These are phyloP conservation scores for Glaciozyma martinii DNA, from an alignment of 768 basidiomycete species.

Conservation along the genomic window DNA sequence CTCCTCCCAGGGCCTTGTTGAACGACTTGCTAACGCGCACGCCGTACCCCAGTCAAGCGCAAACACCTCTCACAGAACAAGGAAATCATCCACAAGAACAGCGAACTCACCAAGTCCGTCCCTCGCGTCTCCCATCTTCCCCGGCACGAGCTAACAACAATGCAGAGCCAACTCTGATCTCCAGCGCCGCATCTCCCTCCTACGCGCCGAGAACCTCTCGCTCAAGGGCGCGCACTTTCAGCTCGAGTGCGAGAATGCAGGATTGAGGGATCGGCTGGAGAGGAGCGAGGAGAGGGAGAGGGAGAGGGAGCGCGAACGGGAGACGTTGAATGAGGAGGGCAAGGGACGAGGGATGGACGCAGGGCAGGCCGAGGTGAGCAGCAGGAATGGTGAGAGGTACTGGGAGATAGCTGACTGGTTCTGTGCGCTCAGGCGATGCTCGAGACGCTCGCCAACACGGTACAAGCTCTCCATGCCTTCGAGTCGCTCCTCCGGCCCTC, in stretches of 20 bases:
- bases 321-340: too few relatives aligned
- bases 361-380: too few relatives aligned
- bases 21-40: neutral
- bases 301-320: too few relatives aligned
- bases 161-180: conserved; percentile 32
- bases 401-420: too few relatives aligned
- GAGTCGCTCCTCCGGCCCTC: conserved; percentile 2
- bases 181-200: conserved; percentile 27
- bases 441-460: conserved; percentile 3
- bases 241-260: conserved; percentile 18
- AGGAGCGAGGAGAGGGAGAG: conserved; percentile 10
- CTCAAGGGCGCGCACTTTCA: conserved; percentile 22
- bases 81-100: conserved; percentile 36
- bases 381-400: too few relatives aligned
- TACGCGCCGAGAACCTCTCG: conserved; percentile 27
- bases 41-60: conserved; percentile 25
- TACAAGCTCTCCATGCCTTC: conserved; percentile 17
- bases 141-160: neutral
- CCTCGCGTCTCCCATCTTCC: neutral
- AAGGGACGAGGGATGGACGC: too few relatives aligned
- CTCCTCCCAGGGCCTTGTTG: too few relatives aligned
- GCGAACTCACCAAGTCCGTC: conserved; percentile 30
- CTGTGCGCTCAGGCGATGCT: conserved; percentile 4
- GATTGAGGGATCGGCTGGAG: conserved; percentile 14
- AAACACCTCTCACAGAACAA: conserved; percentile 36